phyloP scores from a whole-genome alignment of 805 yeast species.

The Candida dajiaensis region DNA sequence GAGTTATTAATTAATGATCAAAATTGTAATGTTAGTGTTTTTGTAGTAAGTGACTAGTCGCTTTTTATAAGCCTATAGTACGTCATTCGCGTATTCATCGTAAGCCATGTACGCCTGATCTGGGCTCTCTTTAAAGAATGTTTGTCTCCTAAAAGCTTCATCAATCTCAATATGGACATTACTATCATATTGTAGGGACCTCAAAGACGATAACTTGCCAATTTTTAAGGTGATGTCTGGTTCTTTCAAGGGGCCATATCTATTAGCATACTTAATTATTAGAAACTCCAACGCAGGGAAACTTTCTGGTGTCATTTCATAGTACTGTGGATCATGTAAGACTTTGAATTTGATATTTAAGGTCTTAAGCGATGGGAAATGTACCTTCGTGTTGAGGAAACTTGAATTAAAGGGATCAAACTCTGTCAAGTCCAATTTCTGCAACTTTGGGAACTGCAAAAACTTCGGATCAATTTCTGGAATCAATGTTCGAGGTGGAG shows the following conservation, averaged over 20 bases:
- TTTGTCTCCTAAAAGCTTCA: background rate
- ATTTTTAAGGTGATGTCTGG: slow-evolving; percentile 12
- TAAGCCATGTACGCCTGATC: no score
- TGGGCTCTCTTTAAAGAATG: no score
- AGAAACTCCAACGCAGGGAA: slow-evolving; percentile 12
- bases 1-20: background rate
- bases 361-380: slow-evolving; percentile 5
- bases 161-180: background rate
- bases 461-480: background rate
- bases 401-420: slow-evolving; percentile 13
- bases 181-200: background rate
- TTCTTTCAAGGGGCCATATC: slow-evolving; percentile 16
- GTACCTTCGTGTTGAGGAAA: slow-evolving; percentile 1
- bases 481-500: background rate
- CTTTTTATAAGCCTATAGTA: no score
- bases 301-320: slow-evolving; percentile 1
- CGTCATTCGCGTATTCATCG: no score
- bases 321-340: slow-evolving; percentile 6
- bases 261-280: slow-evolving; percentile 12
- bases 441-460: slow-evolving; percentile 7
- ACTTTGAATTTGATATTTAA: slow-evolving; percentile 3
- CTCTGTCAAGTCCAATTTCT: slow-evolving; percentile 3
- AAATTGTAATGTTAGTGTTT: no score
- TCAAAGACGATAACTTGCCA: slow-evolving; percentile 1
- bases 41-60: no score